A percentile compares a stretch with the other conserved stretches of the same genome.
Evolutionary conservation across 108 stramenopile species (phyloP).

Genomic region (Cylindrotheca closterium): DNA sequence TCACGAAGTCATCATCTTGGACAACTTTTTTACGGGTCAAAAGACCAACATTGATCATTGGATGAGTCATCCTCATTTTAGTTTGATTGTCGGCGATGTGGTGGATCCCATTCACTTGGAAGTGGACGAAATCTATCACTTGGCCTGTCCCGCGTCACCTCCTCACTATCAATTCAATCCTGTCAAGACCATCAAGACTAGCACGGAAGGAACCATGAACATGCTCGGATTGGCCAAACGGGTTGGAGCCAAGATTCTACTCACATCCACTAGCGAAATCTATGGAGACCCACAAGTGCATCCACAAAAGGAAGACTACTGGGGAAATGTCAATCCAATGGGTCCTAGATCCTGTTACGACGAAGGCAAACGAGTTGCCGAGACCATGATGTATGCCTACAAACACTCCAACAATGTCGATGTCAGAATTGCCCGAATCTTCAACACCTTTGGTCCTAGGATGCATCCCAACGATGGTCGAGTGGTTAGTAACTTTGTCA

Average conservation of each 20-base stretch:
- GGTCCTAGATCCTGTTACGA: slow-evolving; percentile 99
- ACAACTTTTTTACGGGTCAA: slow-evolving; percentile 99
- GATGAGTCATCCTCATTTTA: slow-evolving; percentile 95
- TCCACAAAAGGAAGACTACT: slow-evolving; percentile 96
- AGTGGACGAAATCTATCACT: slow-evolving; percentile 98
- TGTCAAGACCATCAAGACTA: slow-evolving; percentile 99
- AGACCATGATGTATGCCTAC: slow-evolving; percentile 99
- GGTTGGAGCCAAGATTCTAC: slow-evolving; percentile 91
- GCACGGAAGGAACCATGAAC: slow-evolving; percentile 96
- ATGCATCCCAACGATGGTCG: slow-evolving; percentile 99
- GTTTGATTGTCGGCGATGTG: slow-evolving; percentile 93
- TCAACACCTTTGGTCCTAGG: slow-evolving; percentile 99
- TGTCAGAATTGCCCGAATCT: slow-evolving; percentile 97
- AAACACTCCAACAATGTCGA: slow-evolving; percentile 88
- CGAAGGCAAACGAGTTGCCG: slow-evolving; percentile 99
- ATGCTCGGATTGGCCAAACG: slow-evolving; percentile 99
- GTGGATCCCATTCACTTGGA: slow-evolving; percentile 96
- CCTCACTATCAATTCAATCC: slow-evolving; percentile 99
- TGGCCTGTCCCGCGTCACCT: slow-evolving; percentile 99
- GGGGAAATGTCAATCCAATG: slow-evolving; percentile 98
- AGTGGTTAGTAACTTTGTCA: slow-evolving; percentile 99
- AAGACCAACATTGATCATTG: slow-evolving; percentile 97
- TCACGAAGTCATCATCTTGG: slow-evolving; percentile 96
- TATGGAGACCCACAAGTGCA: slow-evolving; percentile 89
- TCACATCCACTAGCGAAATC: slow-evolving; percentile 95